A percentile compares a stretch with the other conserved stretches of the same genome.
phyloP scores from a whole-genome alignment of 345 rosid genomes.

The Gynandropsis gynandra region DNA sequence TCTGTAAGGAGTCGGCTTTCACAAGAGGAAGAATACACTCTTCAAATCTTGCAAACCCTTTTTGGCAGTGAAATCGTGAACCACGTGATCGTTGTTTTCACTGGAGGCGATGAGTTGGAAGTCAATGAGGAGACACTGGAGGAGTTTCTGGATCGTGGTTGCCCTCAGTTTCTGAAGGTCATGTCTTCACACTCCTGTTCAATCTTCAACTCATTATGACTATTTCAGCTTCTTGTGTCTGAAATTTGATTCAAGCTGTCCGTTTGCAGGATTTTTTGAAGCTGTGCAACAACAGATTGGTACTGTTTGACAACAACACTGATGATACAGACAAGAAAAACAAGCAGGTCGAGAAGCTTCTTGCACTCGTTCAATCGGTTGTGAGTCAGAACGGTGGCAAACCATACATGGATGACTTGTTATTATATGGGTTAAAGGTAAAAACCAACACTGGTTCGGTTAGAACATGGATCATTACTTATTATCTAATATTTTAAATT shows the following conservation, averaged over 20 bases:
- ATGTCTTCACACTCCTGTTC: conserved; percentile 14
- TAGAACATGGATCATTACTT: background rate
- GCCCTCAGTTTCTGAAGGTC: conserved; percentile 77
- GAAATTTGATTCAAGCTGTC: conserved; percentile 2
- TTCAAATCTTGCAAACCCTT: conserved; percentile 59
- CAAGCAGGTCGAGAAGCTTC: conserved; percentile 56
- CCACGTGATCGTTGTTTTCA: conserved; percentile 81
- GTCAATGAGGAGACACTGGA: conserved; percentile 72
- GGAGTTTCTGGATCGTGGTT: conserved; percentile 55
- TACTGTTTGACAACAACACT: conserved; percentile 84
- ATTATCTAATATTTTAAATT: conserved; percentile 1
- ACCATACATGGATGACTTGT: conserved; percentile 77
- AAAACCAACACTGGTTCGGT: no score
- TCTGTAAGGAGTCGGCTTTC: conserved; percentile 60
- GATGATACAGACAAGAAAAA: conserved; percentile 42
- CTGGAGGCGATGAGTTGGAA: conserved; percentile 90
- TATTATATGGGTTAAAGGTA: conserved; percentile 1
- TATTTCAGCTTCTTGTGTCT: background rate
- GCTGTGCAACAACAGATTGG: conserved; percentile 49
- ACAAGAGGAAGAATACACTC: conserved; percentile 63
- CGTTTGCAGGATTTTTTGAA: conserved; percentile 53
- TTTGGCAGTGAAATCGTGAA: conserved; percentile 65
- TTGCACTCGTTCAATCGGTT: conserved; percentile 50
- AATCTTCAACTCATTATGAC: background rate
- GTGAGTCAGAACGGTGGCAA: conserved; percentile 52